Conservation (phyloP, 2,329 filamentous ascomycete genomes). For the Aspergillus caelatus region DNA sequence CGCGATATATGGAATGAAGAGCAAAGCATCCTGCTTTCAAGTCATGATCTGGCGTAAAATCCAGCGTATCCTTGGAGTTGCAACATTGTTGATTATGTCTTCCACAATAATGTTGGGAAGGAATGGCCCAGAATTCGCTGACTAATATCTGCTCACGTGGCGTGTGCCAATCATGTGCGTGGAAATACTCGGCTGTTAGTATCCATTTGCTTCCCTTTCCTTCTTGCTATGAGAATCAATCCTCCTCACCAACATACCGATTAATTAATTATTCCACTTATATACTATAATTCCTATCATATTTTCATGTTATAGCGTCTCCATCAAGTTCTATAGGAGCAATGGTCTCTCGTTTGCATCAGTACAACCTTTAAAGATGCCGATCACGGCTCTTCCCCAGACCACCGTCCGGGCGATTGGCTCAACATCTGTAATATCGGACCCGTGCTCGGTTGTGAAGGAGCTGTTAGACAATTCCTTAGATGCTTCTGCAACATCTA, state of each 20-base stretch:
- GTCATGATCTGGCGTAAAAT: neutral
- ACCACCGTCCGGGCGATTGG: slow-evolving; percentile 55
- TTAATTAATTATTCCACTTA: neutral
- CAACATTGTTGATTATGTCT: neutral
- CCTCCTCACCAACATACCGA: neutral
- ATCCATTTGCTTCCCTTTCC: slow-evolving; percentile 2
- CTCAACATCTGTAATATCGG: slow-evolving; percentile 59
- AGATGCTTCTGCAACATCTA: slow-evolving; percentile 61
- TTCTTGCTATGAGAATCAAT: neutral
- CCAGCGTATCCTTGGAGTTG: neutral
- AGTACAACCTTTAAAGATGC: slow-evolving; percentile 37
- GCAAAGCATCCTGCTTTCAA: slow-evolving; percentile 17
- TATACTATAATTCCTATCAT: slow-evolving; percentile 6
- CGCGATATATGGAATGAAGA: slow-evolving; percentile 36
- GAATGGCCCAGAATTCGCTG: neutral
- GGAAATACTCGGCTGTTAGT: slow-evolving; percentile 16
- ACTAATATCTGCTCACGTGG: slow-evolving; percentile 17
- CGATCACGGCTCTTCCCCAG: slow-evolving; percentile 48
- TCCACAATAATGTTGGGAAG: neutral
- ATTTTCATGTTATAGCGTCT: neutral
- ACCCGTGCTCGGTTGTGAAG: slow-evolving; percentile 62
- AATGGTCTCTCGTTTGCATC: slow-evolving; percentile 3
- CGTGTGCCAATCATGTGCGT: slow-evolving; percentile 13
- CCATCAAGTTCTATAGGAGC: no score
- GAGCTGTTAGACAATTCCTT: slow-evolving; percentile 70